These are phyloP conservation scores for Cubamyces lactineus DNA, from an alignment of 768 basidiomycete genomes.

Conservation along the genomic window DNA sequence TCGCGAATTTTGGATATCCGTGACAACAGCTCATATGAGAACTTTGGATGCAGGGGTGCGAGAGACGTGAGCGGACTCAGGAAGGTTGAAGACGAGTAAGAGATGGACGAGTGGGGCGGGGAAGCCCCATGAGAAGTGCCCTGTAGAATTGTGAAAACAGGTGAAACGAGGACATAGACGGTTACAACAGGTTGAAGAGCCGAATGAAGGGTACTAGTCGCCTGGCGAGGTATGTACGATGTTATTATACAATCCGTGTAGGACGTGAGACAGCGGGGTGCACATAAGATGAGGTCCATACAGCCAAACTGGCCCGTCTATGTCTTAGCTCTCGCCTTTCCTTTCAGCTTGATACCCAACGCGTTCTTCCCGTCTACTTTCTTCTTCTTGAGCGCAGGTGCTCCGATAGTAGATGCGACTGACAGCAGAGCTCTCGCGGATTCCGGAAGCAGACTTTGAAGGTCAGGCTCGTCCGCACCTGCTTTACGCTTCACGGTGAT, in stretches of 20 bases:
- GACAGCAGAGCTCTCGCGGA: conserved; percentile 60
- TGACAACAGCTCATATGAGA: background rate
- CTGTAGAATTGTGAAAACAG: no score
- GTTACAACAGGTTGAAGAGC: no score
- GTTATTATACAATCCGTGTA: no score
- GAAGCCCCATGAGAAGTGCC: no score
- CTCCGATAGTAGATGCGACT: conserved; percentile 45
- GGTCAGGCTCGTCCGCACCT: conserved; percentile 72
- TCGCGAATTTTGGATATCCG: no score
- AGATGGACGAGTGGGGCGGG: no score
- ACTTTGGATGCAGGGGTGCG: conserved; percentile 19
- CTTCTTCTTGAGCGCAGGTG: conserved; percentile 58
- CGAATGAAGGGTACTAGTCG: no score
- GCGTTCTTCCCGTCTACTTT: conserved; percentile 63
- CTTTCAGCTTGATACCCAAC: conserved; percentile 73
- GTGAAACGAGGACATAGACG: no score
- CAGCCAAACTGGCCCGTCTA: no score
- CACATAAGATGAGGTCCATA: no score
- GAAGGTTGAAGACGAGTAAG: conserved; percentile 30
- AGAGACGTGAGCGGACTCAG: conserved; percentile 35
- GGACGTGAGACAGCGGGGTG: no score
- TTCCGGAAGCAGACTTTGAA: conserved; percentile 70
- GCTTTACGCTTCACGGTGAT: conserved; percentile 90
- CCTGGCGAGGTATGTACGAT: no score
- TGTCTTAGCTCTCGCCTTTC: conserved; percentile 41